A percentile compares a stretch with the other conserved stretches of the same genome.
Conservation (phyloP, 1,284 basidiomycete genomes). For the Schizopora paradoxa region DNA sequence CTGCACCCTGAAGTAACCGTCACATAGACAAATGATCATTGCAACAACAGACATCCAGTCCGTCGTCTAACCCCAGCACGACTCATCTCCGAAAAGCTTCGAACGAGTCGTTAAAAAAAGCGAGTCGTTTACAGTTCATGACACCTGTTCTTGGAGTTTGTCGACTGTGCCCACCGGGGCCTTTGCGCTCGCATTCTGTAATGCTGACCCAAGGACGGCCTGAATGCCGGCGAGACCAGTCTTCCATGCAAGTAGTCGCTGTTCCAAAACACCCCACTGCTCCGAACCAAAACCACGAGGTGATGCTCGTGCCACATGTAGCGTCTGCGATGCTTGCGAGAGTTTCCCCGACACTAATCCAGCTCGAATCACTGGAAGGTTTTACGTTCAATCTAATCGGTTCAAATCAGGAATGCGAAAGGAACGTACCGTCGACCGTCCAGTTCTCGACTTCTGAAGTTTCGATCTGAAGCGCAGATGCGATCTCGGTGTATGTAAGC, state of each 20-base stretch:
- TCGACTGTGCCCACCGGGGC: constrained; percentile 24
- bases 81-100: too few relatives aligned
- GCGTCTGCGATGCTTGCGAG: constrained; percentile 73
- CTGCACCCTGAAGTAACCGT: too few relatives aligned
- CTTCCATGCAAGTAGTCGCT: constrained; percentile 79
- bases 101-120: too few relatives aligned
- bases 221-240: constrained; percentile 59
- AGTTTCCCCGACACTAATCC: constrained; percentile 82
- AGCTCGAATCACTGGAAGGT: constrained; percentile 70
- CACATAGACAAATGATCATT: too few relatives aligned
- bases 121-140: too few relatives aligned
- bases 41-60: too few relatives aligned
- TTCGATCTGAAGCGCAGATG: constrained; percentile 64
- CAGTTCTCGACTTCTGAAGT: constrained; percentile 77
- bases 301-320: constrained; percentile 75
- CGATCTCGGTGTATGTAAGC: constrained; percentile 71
- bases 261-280: constrained; percentile 83
- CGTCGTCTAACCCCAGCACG: too few relatives aligned
- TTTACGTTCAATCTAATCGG: constrained; percentile 5
- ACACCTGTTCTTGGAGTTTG: constrained; percentile 6
- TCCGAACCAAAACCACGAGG: constrained; percentile 72
- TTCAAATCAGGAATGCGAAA: constrained; percentile 2
- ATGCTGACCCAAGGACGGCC: constrained; percentile 60
- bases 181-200: constrained; percentile 40
- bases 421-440: constrained; percentile 81